Conservation (phyloP, 306 rosid genomes). For the Elaeagnus macrophylla region DNA sequence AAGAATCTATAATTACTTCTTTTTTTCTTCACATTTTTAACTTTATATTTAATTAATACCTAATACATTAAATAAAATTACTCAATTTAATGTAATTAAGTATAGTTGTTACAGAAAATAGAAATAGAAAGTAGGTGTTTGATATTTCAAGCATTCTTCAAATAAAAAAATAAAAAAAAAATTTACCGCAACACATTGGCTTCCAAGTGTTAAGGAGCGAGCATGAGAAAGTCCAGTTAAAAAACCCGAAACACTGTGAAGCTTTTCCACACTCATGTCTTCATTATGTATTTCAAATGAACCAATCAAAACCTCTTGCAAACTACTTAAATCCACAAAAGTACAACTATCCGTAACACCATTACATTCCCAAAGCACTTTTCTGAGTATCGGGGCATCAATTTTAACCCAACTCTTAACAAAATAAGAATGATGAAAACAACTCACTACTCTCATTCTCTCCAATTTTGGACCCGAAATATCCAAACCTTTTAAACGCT, state of each 20-base stretch:
- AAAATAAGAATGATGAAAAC: slow-evolving; percentile 33
- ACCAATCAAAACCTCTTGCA: slow-evolving; percentile 47
- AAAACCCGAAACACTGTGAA: slow-evolving; percentile 43
- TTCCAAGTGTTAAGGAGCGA: slow-evolving; percentile 38
- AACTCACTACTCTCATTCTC: slow-evolving; percentile 29
- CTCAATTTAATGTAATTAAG: too few relatives aligned
- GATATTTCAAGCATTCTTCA: too few relatives aligned
- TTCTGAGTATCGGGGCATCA: slow-evolving; percentile 34
- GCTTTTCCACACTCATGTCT: slow-evolving; percentile 29
- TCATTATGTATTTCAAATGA: slow-evolving; percentile 20
- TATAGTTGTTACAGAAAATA: too few relatives aligned
- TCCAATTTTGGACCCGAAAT: slow-evolving; percentile 33
- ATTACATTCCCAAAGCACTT: slow-evolving; percentile 46
- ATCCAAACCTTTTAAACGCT: slow-evolving; percentile 43
- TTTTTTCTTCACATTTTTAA: too few relatives aligned
- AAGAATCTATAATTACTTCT: too few relatives aligned
- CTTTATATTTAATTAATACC: too few relatives aligned
- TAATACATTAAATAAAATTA: too few relatives aligned
- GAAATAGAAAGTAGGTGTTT: too few relatives aligned
- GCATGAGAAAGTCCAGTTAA: slow-evolving; percentile 43
- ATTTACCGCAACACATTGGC: slow-evolving; percentile 61
- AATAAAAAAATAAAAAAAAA: too few relatives aligned
- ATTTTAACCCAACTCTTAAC: slow-evolving; percentile 45
- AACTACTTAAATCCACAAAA: slow-evolving; percentile 26
- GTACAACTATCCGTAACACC: slow-evolving; percentile 27